Percentiles rank a stretch among this genome's conserved stretches.
phyloP scores from a whole-genome alignment of 331 rosid species.

The Acacia pycnantha region DNA sequence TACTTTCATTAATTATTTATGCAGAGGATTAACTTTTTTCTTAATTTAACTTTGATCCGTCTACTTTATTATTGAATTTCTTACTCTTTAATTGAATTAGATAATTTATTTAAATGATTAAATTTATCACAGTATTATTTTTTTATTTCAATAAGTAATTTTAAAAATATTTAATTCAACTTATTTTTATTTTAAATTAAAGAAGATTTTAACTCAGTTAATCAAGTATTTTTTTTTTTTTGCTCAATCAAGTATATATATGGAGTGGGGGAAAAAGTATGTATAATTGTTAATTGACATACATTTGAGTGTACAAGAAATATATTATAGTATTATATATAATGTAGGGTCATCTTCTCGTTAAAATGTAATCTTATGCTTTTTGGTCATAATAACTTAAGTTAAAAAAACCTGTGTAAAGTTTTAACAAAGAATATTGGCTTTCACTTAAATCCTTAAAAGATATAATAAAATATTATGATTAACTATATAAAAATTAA shows the following conservation, averaged over 20 bases:
- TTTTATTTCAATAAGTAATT: too few relatives aligned
- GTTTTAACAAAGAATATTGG: neutral
- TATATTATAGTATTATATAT: too few relatives aligned
- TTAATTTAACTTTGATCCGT: neutral
- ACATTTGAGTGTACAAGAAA: too few relatives aligned
- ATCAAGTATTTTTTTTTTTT: too few relatives aligned
- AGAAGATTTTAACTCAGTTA: neutral
- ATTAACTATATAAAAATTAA: neutral
- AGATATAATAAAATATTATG: too few relatives aligned
- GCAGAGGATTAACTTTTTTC: neutral
- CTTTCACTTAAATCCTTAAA: neutral
- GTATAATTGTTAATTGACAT: neutral
- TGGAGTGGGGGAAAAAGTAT: neutral
- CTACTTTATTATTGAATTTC: neutral
- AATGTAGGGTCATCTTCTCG: neutral
- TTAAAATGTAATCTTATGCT: neutral
- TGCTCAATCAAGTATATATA: neutral
- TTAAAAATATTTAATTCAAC: neutral
- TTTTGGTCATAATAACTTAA: neutral
- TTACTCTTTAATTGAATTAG: too few relatives aligned
- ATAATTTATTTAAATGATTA: neutral
- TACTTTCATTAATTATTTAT: neutral
- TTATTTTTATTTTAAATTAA: neutral
- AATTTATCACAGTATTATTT: neutral
- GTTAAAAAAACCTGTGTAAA: neutral